phyloP scores from a whole-genome alignment of 2,329 filamentous ascomycete species.

The Blastomyces gilchristii region DNA sequence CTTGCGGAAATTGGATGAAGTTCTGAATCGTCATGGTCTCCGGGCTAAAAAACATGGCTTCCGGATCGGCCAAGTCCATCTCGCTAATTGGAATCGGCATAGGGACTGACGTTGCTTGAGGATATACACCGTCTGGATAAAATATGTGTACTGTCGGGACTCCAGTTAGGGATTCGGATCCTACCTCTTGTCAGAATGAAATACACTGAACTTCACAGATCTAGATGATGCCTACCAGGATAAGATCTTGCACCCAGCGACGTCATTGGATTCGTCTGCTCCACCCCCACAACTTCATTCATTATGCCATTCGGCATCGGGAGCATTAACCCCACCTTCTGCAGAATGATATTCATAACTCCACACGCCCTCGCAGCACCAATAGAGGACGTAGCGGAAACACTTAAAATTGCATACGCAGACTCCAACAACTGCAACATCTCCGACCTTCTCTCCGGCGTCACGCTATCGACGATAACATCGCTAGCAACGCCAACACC shows the following conservation, averaged over 20 bases:
- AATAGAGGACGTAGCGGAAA: neutral
- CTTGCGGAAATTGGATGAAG: neutral
- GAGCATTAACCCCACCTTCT: neutral
- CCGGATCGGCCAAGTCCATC: neutral
- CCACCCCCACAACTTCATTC: neutral
- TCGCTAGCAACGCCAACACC: neutral
- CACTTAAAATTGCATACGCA: conserved; percentile 8
- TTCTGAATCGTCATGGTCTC: neutral
- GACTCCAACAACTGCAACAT: conserved; percentile 11
- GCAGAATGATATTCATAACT: conserved; percentile 2
- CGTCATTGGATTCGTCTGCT: neutral
- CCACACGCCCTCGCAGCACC: neutral
- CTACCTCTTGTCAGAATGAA: neutral
- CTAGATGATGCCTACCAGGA: neutral
- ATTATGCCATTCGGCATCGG: neutral
- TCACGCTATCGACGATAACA: neutral
- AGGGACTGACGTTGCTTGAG: neutral
- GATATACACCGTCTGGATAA: neutral
- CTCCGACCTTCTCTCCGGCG: neutral
- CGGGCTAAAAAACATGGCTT: neutral
- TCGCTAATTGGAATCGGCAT: neutral
- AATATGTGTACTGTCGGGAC: neutral
- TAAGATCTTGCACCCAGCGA: neutral
- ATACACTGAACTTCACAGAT: neutral
- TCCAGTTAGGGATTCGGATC: neutral